A percentile compares a stretch with the other conserved stretches of the same genome.
Evolutionary conservation across 2,329 filamentous ascomycete species (phyloP).

Genomic region (Phoma sp.): DNA sequence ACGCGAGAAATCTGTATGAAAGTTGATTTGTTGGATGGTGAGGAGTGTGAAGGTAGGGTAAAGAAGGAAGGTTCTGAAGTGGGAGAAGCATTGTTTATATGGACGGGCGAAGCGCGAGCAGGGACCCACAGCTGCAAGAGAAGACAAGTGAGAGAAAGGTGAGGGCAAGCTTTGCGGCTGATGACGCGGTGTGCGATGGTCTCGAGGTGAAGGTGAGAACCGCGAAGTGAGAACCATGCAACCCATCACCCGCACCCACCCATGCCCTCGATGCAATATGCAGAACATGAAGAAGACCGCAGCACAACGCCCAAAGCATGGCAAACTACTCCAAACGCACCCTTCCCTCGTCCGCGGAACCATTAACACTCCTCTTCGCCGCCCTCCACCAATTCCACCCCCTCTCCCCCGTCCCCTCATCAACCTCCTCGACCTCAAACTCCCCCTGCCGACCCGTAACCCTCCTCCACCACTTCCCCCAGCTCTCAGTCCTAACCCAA

Average conservation of each 20-base stretch:
- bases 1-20: neutral
- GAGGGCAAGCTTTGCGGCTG: neutral
- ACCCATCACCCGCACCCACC: too few species aligned
- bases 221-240: neutral
- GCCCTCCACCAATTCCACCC: conserved; percentile 33
- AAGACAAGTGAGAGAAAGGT: neutral
- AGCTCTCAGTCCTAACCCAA: conserved; percentile 44
- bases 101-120: neutral
- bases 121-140: neutral
- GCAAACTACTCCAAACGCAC: conserved; percentile 7
- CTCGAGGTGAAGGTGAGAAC: neutral
- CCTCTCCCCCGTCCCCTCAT: conserved; percentile 35
- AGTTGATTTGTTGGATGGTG: neutral
- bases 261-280: neutral
- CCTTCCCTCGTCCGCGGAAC: conserved; percentile 9
- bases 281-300: too few species aligned
- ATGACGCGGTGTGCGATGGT: neutral
- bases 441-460: conserved; percentile 30
- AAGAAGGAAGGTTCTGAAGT: neutral
- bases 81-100: neutral
- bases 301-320: too few species aligned
- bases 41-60: neutral
- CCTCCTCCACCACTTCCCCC: conserved; percentile 40
- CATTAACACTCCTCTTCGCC: conserved; percentile 9
- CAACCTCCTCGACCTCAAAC: conserved; percentile 35